These are phyloP conservation scores for Toxicodendron radicans DNA, from an alignment of 345 rosid species.

Conservation along the genomic window DNA sequence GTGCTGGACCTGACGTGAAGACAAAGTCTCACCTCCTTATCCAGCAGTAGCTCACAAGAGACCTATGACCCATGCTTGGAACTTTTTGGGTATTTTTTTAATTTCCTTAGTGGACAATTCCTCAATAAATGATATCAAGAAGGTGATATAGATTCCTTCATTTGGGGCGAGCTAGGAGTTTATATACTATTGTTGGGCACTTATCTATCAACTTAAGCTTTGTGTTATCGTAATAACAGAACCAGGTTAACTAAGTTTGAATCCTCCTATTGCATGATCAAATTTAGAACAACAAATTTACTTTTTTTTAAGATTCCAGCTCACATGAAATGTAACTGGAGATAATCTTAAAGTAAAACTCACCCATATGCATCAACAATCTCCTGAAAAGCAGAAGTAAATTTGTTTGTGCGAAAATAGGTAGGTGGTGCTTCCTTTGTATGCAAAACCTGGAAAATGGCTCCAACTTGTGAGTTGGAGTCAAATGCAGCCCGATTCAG, in stretches of 20 bases:
- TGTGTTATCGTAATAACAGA: no score
- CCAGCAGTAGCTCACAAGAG: background rate
- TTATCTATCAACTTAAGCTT: no score
- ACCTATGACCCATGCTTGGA: background rate
- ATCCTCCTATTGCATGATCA: background rate
- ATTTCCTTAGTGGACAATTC: background rate
- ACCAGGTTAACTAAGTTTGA: no score
- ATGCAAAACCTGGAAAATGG: constrained; percentile 81
- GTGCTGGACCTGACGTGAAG: background rate
- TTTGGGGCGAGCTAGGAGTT: no score
- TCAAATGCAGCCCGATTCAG: constrained; percentile 85
- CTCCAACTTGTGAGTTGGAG: constrained; percentile 92
- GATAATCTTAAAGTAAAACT: constrained; percentile 33
- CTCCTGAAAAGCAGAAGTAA: constrained; percentile 90
- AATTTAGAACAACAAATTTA: background rate
- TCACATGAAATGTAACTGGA: constrained; percentile 1
- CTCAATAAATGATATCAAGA: background rate
- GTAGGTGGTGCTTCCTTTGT: constrained; percentile 94
- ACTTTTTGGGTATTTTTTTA: background rate
- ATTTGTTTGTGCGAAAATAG: constrained; percentile 84
- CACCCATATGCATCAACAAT: constrained; percentile 98
- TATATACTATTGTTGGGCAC: no score
- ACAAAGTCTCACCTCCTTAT: background rate
- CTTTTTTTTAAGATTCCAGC: background rate
- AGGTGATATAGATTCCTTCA: no score